A percentile compares a stretch with the other conserved stretches of the same genome.
Evolutionary conservation across 2,329 filamentous ascomycete species (phyloP).

Genomic region (Colletotrichum karsti): DNA sequence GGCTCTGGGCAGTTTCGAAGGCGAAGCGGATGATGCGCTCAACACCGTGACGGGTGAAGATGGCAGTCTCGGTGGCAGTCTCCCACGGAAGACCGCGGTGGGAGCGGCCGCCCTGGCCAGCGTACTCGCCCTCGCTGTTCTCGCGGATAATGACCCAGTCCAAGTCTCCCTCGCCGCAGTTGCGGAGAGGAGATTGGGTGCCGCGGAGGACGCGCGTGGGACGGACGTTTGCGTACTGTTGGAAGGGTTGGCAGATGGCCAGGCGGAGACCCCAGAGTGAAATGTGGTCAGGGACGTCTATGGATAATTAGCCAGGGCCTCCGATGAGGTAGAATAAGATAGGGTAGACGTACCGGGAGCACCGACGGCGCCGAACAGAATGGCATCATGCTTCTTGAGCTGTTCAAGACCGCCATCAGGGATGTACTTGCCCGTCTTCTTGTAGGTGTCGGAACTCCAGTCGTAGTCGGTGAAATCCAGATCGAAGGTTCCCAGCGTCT

Average conservation of each 20-base stretch:
- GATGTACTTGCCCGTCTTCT: constrained; percentile 71
- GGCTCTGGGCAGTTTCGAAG: constrained; percentile 60
- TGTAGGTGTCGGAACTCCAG: constrained; percentile 74
- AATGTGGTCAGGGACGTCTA: constrained; percentile 71
- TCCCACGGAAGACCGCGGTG: constrained; percentile 67
- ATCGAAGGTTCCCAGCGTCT: constrained; percentile 63
- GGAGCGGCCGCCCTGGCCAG: constrained; percentile 68
- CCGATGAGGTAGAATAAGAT: neutral
- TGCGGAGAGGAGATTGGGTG: constrained; percentile 61
- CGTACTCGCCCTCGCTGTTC: constrained; percentile 73
- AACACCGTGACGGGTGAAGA: constrained; percentile 69
- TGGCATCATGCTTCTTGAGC: constrained; percentile 37
- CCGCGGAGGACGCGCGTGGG: constrained; percentile 68
- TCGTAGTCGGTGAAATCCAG: constrained; percentile 71
- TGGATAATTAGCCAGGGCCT: neutral
- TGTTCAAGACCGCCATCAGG: constrained; percentile 62
- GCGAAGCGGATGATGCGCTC: constrained; percentile 71
- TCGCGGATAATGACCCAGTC: constrained; percentile 75
- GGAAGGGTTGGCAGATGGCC: constrained; percentile 69
- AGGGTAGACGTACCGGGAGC: constrained; percentile 27
- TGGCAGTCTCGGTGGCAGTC: constrained; percentile 67
- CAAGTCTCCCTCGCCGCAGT: constrained; percentile 58
- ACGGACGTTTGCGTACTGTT: constrained; percentile 73
- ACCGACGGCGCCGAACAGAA: constrained; percentile 41
- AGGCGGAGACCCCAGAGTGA: constrained; percentile 72